Evolutionary conservation across 148 eudicot genomes (phyloP).

Genomic region (Polygonum aviculare): DNA sequence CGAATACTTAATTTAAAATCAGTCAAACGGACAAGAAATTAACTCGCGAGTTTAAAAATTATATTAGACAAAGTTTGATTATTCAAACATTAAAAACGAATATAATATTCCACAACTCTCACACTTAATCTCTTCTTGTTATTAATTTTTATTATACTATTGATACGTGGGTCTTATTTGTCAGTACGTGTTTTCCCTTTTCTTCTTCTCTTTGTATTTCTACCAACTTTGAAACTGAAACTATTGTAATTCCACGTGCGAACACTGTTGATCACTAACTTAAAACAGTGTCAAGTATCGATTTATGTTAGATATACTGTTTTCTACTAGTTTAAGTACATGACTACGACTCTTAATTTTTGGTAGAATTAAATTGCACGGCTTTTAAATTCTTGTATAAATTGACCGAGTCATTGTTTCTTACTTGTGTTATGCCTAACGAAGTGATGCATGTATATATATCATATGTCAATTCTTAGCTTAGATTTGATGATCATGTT

Average conservation of each 20-base stretch:
- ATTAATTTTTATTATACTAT: too few relatives aligned
- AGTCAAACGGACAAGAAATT: neutral
- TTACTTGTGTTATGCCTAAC: neutral
- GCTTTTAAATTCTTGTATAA: neutral
- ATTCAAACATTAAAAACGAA: neutral
- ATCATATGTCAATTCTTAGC: too few relatives aligned
- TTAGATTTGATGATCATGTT: neutral
- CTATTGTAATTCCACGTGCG: neutral
- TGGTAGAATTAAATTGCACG: neutral
- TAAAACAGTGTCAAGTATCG: constrained; percentile 3
- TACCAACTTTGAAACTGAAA: neutral
- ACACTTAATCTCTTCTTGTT: neutral
- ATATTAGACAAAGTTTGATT: neutral
- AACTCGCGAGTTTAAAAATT: neutral
- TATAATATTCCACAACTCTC: neutral
- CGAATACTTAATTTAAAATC: neutral
- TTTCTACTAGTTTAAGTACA: neutral
- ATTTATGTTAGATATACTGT: neutral
- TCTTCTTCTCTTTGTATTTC: neutral
- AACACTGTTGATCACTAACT: neutral
- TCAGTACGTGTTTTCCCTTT: neutral
- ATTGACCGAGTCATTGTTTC: neutral
- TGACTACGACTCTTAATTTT: neutral
- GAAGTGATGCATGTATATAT: too few relatives aligned
- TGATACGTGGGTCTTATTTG: too few relatives aligned